Base-by-base conservation (phyloP, 2,329 filamentous ascomycete species). In the Neofusicoccum ribis region DNA sequence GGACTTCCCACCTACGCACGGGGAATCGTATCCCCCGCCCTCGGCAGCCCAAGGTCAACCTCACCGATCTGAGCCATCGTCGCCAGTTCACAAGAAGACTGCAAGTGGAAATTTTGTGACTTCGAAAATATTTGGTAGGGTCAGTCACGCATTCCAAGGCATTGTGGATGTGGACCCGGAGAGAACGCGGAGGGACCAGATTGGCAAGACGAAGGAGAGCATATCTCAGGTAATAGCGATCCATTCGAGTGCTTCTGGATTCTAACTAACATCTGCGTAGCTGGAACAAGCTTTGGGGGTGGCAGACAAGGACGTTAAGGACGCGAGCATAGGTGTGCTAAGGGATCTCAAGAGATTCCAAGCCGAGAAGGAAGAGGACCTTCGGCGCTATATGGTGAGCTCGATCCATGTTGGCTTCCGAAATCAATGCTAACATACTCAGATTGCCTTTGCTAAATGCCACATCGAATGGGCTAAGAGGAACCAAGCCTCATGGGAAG, bases 121-220 rank as follows among this genome's bases (percentile, higher is more conserved):
- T 1, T 97, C 86, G 73, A 88, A 94, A 80, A 92, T 99, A 61
- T 98, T 99, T 76, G 95, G 94, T 0, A 91, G 93, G 11, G 90
- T 99, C 68, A 96, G 92, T 64, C 94, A 99, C 79, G 95, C 95
- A 0, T 92, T 98, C 39, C 92, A 98, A 73, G 95, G 95, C 3
- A 94, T 98, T 72, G 94, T 95, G 1, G 95, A 99, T 75, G 92
- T 96, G 47, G 95, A 99, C 74, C 95, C 95, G 0, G 95, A 99
- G 79, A 86, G 93, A 68, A 97, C 93, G 49, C 86, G 95, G 62
- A 86, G 95, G 63, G 95, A 99, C 76, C 90, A 92, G 68, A 97
- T 99, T 70, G 93, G 94, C 44, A 98, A 97, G 84, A 99, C 95
- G 0, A 89, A 90, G 69, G 95, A 99, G 79, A 91, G 89, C 65